Evolutionary conservation across 495 filamentous ascomycete species (phyloP).

Genomic region (Apodospora peruviana): DNA sequence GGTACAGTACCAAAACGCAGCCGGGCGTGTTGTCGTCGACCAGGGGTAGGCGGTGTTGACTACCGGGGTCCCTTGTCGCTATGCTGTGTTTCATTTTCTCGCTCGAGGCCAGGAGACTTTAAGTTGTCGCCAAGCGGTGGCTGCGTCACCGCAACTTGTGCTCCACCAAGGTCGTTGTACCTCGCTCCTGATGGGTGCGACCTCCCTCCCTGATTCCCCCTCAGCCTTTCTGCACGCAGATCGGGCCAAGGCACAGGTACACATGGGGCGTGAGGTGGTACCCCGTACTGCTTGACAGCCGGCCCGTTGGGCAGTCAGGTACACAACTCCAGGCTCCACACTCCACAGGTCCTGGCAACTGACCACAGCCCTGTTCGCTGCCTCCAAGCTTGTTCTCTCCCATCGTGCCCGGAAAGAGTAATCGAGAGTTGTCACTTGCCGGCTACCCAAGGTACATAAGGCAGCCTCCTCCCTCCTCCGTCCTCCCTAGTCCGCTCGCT

Average conservation of each 20-base stretch:
- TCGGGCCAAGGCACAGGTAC: slow-evolving; percentile 11
- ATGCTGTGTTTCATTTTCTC: slow-evolving; percentile 29
- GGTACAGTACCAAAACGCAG: slow-evolving; percentile 11
- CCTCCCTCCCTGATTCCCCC: slow-evolving; percentile 9
- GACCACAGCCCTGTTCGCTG: slow-evolving; percentile 27
- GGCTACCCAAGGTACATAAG: slow-evolving; percentile 36
- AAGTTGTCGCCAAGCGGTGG: slow-evolving; percentile 22
- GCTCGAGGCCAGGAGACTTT: slow-evolving; percentile 21
- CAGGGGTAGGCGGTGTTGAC: slow-evolving; percentile 22
- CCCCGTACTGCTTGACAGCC: slow-evolving; percentile 3
- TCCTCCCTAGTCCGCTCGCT: slow-evolving; percentile 5
- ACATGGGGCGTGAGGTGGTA: slow-evolving; percentile 11
- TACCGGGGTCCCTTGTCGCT: slow-evolving; percentile 19
- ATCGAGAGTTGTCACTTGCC: slow-evolving; percentile 25
- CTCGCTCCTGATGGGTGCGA: slow-evolving; percentile 6
- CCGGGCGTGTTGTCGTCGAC: slow-evolving; percentile 8
- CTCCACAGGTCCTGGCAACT: slow-evolving; percentile 20
- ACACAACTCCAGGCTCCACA: slow-evolving; percentile 16
- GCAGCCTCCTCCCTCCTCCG: slow-evolving; percentile 25
- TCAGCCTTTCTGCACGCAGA: slow-evolving; percentile 3
- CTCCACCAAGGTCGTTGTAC: slow-evolving; percentile 13
- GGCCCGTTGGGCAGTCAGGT: slow-evolving; percentile 12
- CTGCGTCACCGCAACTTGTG: slow-evolving; percentile 36
- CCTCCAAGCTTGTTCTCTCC: slow-evolving; percentile 18
- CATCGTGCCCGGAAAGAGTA: slow-evolving; percentile 17